Base-by-base conservation (phyloP, 2,329 filamentous ascomycete species). In the Diaporthe sp. region DNA sequence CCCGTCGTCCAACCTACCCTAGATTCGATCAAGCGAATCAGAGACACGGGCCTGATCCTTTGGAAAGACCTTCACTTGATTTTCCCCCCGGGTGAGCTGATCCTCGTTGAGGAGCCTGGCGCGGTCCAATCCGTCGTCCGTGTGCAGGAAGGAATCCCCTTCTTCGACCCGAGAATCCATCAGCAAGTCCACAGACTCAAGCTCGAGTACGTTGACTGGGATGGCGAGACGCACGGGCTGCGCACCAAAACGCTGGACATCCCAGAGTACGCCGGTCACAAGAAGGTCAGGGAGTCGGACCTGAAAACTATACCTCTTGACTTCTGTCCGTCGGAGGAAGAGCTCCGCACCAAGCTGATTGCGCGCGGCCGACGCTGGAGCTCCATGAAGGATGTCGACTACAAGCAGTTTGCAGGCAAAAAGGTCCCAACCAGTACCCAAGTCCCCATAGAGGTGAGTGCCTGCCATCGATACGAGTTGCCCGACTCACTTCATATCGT, bases 171-270 rank as follows among this genome's bases (percentile, higher is more conserved):
- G 2, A 17, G 2, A 20, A 22, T 4, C 17, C 22, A 12, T n/a
- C 4, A 13, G n/a, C 42, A 17, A 37, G 6, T 60, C 12, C 39
- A 51, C 49, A 25, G 4, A 2, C 34, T 73, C 9, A 47, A 10
- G 17, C 31, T 25, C 17, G 44, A 76, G 5, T 84, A 80, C 71
- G 76, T 83, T 28, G 83, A 84, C 76, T 84, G 80, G 44, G 81
- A 85, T 60, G 83, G 84, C n/a, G 79, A 83, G 28, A 76, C 73
- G 12, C 77, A 83, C 8, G 82, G 83, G 17, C 78, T 76, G 4
- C 77, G 79, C 3, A 74, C 44, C 34, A 74, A 65, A 9, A 75
- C 77, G n/a, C 49, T 83, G 2, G 60, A 77, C 25, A 80, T 84
- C 28, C 71, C 75, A 5, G 77, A 79, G n/a, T 84, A 83, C 65